Conservation (phyloP, 179 eudicot genomes). For the Beta corolliflora region DNA sequence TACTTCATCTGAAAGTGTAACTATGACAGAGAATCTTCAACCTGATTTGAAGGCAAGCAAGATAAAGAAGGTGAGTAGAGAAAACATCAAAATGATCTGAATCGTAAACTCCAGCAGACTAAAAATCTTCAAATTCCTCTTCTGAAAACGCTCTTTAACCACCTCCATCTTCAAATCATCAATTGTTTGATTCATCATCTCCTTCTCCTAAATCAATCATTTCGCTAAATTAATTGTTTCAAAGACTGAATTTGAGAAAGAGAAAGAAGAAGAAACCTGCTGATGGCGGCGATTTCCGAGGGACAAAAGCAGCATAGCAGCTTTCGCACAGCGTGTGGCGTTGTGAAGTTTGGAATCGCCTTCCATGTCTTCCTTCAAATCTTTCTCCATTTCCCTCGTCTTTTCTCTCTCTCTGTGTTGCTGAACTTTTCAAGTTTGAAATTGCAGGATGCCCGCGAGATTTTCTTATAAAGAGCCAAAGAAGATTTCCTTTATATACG, state of each 20-base stretch:
- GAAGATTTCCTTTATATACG: neutral
- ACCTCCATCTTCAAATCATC: constrained; percentile 42
- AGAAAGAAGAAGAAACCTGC: constrained; percentile 20
- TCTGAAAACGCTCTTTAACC: constrained; percentile 42
- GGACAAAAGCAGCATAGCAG: constrained; percentile 45
- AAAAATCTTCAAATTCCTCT: constrained; percentile 36
- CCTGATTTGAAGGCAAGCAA: constrained; percentile 18
- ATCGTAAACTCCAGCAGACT: constrained; percentile 26
- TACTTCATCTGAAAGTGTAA: no score
- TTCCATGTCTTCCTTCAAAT: constrained; percentile 21
- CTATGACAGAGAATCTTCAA: constrained; percentile 13
- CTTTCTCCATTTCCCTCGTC: constrained; percentile 23
- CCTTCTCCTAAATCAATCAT: constrained; percentile 37
- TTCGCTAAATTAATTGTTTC: neutral
- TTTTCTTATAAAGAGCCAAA: neutral
- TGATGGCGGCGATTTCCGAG: constrained; percentile 23
- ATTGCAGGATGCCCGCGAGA: neutral
- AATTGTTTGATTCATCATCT: constrained; percentile 28
- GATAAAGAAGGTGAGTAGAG: neutral
- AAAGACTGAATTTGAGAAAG: neutral
- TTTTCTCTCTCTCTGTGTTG: neutral
- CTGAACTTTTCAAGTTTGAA: neutral
- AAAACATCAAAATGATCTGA: constrained; percentile 24
- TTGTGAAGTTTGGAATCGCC: constrained; percentile 21
- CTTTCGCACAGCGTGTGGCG: constrained; percentile 52